Conservation (phyloP, 176 grass and related monocot species). For the Oryza rufipogon region DNA sequence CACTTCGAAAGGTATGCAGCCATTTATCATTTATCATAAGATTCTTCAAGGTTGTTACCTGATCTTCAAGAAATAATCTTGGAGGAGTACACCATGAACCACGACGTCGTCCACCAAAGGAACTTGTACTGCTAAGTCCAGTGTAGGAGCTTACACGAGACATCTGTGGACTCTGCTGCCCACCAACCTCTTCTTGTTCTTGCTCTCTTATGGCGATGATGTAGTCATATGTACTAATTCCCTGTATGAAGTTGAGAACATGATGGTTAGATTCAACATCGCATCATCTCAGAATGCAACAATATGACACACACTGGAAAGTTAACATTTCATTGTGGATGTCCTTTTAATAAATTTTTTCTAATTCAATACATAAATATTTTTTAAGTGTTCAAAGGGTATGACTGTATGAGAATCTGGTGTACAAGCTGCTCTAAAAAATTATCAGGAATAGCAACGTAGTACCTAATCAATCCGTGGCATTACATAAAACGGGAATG, state of each 20-base stretch:
- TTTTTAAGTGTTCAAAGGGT: not conserved
- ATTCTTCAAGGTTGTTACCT: conserved; percentile 55
- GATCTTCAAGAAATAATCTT: conserved; percentile 92
- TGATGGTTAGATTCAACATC: conserved; percentile 19
- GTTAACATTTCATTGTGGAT: not conserved
- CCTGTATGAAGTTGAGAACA: conserved; percentile 52
- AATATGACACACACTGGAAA: not conserved
- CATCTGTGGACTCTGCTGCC: conserved; percentile 95
- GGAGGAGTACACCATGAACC: conserved; percentile 97
- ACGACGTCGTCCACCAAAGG: conserved; percentile 77
- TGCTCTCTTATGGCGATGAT: conserved; percentile 99
- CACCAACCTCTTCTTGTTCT: conserved; percentile 75
- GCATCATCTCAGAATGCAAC: conserved; percentile 25
- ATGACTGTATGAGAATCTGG: not conserved
- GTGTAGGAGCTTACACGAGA: conserved; percentile 92
- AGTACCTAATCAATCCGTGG: conserved; percentile 5
- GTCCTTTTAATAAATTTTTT: not conserved
- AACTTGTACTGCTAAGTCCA: conserved; percentile 96
- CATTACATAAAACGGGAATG: conserved; percentile 16
- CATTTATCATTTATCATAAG: not conserved
- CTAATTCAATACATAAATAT: not conserved
- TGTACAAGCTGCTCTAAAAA: conserved; percentile 19
- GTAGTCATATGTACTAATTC: conserved; percentile 98
- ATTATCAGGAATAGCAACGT: conserved; percentile 7
- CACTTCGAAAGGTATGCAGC: not conserved